phyloP scores from a whole-genome alignment of 768 basidiomycete species.

The Leccinum uliginosum region DNA sequence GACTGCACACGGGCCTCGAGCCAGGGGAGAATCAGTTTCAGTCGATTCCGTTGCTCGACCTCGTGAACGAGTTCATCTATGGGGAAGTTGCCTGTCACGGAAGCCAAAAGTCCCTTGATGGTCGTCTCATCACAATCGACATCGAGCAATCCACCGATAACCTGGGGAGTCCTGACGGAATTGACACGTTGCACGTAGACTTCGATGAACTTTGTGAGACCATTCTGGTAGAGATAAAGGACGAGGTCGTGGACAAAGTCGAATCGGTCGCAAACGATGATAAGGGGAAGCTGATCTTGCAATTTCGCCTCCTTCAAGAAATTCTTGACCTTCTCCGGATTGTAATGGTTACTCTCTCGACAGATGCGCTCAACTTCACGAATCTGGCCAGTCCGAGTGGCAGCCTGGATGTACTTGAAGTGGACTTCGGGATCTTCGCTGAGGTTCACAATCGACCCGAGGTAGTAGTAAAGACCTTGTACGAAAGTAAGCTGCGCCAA shows the following conservation, averaged over 20 bases:
- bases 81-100: conserved; percentile 95
- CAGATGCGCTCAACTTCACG: conserved; percentile 99
- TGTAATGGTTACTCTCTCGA: conserved; percentile 95
- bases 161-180: conserved; percentile 94
- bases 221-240: conserved; percentile 97
- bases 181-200: conserved; percentile 99
- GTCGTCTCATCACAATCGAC: conserved; percentile 97
- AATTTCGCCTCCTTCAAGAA: conserved; percentile 99
- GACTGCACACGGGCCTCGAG: conserved; percentile 88
- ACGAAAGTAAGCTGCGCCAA: not conserved
- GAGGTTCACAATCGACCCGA: conserved; percentile 96
- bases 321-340: conserved; percentile 99
- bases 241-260: conserved; percentile 99
- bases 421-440: conserved; percentile 95
- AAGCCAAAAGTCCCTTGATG: conserved; percentile 90
- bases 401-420: conserved; percentile 99
- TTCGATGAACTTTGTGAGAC: conserved; percentile 95
- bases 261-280: conserved; percentile 99
- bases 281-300: conserved; percentile 92
- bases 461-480: conserved; percentile 92
- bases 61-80: conserved; percentile 97
- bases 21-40: conserved; percentile 98
- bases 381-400: conserved; percentile 95
- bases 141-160: conserved; percentile 92
- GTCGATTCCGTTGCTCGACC: conserved; percentile 91